Evolutionary conservation across 495 filamentous ascomycete genomes (phyloP), one percentile per base, ranked within the genome.

Genomic region (Schizothecium vesticola): DNA sequence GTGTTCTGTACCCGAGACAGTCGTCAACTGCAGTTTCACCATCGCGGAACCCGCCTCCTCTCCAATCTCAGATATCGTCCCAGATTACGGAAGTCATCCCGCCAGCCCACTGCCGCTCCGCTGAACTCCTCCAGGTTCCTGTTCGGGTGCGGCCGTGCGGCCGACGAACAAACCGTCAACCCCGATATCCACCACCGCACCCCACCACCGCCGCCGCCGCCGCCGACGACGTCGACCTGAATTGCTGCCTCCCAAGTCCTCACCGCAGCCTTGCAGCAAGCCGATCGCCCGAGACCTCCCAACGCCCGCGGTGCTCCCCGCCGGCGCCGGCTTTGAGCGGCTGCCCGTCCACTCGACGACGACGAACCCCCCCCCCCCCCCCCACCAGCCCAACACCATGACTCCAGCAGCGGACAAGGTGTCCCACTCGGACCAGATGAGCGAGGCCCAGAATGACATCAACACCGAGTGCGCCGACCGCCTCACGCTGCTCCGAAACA

Each of bases 401-500:
- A 57, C 72, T n/a, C 75, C 74, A 26, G 70, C 71, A 19, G 68
- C 72, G 21, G 72, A 78, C 28, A 74, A 74, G 71, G 55, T 69
- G 31, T 57, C 58, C 43, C 43, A 51, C 9, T 75, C 76, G 66
- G 76, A 73, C 51, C 73, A 70, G 61, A 63, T 61, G 28, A 71
- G 68, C 62, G 70, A 77, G 23, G 73, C 60, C 24, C 63, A 61
- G 16, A 72, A 73, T 33, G 73, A 73, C 8, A 66, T 66, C 8
- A 51, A 25, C 58, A 56, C 73, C 60, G 73, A 71, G 31, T 79
- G 75, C 65, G 69, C 71, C 61, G 78, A 80, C 59, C 77, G 74
- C 65, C 70, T 80, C 22, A 72, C 77, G 7, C 66, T 77, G 66
- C 72, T 80, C 25, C 70, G 76, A 65, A 80, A 77, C 68, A 74